Evolutionary conservation across 768 basidiomycete genomes (phyloP).

Genomic region (Amanita muscaria): DNA sequence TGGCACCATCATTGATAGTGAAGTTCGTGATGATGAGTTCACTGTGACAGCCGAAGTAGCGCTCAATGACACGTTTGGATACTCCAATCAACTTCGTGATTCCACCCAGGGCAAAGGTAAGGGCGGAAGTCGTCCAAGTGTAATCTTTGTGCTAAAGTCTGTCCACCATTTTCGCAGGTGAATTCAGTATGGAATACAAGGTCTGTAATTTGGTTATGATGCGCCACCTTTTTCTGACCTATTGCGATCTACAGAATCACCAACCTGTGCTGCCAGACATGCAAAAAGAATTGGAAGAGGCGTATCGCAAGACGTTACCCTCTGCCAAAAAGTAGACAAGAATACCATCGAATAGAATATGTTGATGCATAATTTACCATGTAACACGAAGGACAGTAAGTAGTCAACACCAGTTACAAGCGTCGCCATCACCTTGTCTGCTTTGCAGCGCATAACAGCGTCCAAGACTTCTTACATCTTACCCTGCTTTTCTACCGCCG

Average conservation of each 20-base stretch:
- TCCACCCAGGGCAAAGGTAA: constrained; percentile 90
- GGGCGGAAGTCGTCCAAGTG: neutral
- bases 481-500: too few species aligned
- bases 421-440: too few species aligned
- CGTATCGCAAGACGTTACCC: constrained; percentile 70
- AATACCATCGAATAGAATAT: too few species aligned
- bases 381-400: too few species aligned
- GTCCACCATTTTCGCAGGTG: constrained; percentile 32
- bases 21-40: constrained; percentile 96
- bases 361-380: too few species aligned
- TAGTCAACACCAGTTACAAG: too few species aligned
- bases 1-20: constrained; percentile 92
- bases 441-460: too few species aligned
- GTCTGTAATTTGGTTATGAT: constrained; percentile 17
- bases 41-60: constrained; percentile 86
- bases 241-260: constrained; percentile 44
- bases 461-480: too few species aligned
- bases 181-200: constrained; percentile 77
- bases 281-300: constrained; percentile 85
- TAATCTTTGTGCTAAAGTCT: neutral
- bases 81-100: constrained; percentile 87
- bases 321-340: constrained; percentile 56
- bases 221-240: neutral
- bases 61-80: constrained; percentile 97
- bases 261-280: constrained; percentile 76